Percentiles rank a stretch among this genome's conserved stretches.
Conservation (phyloP, 2,329 filamentous ascomycete genomes). For the Thermoascus crustaceus region DNA sequence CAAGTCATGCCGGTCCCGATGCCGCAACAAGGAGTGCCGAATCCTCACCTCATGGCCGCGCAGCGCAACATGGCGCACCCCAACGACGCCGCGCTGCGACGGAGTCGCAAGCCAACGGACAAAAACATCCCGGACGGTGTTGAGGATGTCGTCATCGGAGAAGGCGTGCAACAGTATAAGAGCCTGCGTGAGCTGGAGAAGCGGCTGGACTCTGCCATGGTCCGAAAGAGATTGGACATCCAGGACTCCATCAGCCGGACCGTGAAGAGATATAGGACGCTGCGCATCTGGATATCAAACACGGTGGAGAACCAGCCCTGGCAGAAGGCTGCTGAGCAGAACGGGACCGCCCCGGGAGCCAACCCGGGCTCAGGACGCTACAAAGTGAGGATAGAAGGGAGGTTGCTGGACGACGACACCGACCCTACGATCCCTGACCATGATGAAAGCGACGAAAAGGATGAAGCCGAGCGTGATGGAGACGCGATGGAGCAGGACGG, state of each 20-base stretch:
- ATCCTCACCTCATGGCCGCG: conserved; percentile 30
- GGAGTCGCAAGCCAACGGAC: conserved; percentile 85
- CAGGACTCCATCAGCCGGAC: conserved; percentile 70
- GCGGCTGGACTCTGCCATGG: conserved; percentile 82
- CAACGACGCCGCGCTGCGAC: conserved; percentile 56
- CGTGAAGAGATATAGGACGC: conserved; percentile 70
- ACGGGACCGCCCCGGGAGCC: conserved; percentile 46
- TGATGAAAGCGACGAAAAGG: conserved; percentile 41
- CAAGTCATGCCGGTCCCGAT: conserved; percentile 28
- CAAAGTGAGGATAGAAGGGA: conserved; percentile 84
- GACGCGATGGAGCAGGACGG: conserved; percentile 57
- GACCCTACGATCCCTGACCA: conserved; percentile 45
- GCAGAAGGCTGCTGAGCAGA: conserved; percentile 85
- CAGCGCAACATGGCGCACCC: conserved; percentile 30
- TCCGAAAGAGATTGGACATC: conserved; percentile 86
- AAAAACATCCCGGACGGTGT: conserved; percentile 89
- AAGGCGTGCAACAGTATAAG: conserved; percentile 74
- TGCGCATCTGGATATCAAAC: conserved; percentile 92
- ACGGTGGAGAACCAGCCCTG: conserved; percentile 90
- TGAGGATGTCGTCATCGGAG: conserved; percentile 72
- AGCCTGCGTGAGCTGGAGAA: conserved; percentile 80
- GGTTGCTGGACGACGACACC: conserved; percentile 64
- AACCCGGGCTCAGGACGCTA: conserved; percentile 46
- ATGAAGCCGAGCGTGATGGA: conserved; percentile 31
- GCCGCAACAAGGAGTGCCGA: conserved; percentile 27